These are phyloP conservation scores for Actinidia chinensis DNA, from an alignment of 179 eudicot genomes.

Conservation along the genomic window DNA sequence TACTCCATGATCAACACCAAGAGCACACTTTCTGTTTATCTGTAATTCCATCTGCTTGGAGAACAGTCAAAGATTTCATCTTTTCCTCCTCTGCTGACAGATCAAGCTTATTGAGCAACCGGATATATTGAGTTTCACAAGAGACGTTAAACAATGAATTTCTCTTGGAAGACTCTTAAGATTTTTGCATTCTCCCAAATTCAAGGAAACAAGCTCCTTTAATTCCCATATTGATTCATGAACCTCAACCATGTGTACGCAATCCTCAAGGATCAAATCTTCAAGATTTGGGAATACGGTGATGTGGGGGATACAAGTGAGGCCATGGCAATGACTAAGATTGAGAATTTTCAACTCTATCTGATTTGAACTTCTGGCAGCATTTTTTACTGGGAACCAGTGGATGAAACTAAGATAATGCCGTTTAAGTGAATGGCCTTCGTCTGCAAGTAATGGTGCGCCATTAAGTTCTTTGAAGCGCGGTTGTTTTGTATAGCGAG, in stretches of 20 bases:
- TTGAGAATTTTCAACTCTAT: not conserved
- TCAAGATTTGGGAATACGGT: not conserved
- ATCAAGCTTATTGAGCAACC: constrained; percentile 10
- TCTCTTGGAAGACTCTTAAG: not conserved
- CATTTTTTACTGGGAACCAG: not conserved
- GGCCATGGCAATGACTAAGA: not conserved
- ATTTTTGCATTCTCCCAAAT: not conserved
- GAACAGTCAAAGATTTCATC: not conserved
- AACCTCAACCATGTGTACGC: not conserved
- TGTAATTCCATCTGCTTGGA: not conserved
- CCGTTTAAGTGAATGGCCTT: not conserved
- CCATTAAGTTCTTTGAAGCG: not conserved
- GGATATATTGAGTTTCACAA: not conserved
- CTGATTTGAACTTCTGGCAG: not conserved
- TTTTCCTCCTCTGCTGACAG: not conserved
- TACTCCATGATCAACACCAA: not conserved
- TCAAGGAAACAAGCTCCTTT: not conserved
- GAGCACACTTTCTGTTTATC: constrained; percentile 33
- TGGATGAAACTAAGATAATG: not conserved
- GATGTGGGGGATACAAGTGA: not conserved
- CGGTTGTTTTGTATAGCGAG: not conserved
- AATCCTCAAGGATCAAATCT: not conserved
- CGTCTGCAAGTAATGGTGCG: not conserved
- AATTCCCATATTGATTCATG: not conserved
- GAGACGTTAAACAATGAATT: not conserved